Evolutionary conservation across 2,329 filamentous ascomycete genomes (phyloP).

Genomic region (Colletotrichum falcatum): DNA sequence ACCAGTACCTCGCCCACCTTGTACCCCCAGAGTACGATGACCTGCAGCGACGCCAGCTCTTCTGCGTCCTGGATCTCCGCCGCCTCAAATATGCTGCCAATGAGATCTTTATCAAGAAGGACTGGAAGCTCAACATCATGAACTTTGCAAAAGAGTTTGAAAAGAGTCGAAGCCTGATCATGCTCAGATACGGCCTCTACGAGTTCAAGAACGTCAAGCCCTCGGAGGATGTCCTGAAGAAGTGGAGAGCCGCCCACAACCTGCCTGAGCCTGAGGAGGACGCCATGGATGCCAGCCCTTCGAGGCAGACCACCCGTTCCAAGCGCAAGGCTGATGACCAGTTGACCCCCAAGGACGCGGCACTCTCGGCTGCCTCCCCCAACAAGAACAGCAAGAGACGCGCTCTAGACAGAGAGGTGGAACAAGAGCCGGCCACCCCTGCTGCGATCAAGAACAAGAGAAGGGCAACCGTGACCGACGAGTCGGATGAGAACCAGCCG

Average conservation of each 20-base stretch:
- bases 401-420: constrained; percentile 54
- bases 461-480: constrained; percentile 59
- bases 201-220: constrained; percentile 73
- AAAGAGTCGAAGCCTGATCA: constrained; percentile 71
- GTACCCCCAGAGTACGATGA: constrained; percentile 70
- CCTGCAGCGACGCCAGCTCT: constrained; percentile 70
- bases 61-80: constrained; percentile 71
- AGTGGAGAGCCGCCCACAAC: constrained; percentile 68
- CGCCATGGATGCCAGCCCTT: constrained; percentile 47
- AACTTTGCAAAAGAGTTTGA: constrained; percentile 75
- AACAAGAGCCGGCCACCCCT: constrained; percentile 46
- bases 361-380: constrained; percentile 50
- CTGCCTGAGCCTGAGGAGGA: constrained; percentile 64
- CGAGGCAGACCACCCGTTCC: constrained; percentile 47
- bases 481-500: constrained; percentile 60
- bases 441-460: constrained; percentile 64
- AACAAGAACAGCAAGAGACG: constrained; percentile 63
- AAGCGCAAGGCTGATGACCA: constrained; percentile 71
- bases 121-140: constrained; percentile 72
- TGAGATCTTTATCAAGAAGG: constrained; percentile 70
- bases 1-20: constrained; percentile 68
- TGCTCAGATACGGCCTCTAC: constrained; percentile 71
- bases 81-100: constrained; percentile 71
- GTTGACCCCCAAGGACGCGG: constrained; percentile 52
- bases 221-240: constrained; percentile 67